Evolutionary conservation across 1,284 basidiomycete species (phyloP), one percentile per base, ranked within the genome.

Genomic region (Trichosporon ovoides): DNA sequence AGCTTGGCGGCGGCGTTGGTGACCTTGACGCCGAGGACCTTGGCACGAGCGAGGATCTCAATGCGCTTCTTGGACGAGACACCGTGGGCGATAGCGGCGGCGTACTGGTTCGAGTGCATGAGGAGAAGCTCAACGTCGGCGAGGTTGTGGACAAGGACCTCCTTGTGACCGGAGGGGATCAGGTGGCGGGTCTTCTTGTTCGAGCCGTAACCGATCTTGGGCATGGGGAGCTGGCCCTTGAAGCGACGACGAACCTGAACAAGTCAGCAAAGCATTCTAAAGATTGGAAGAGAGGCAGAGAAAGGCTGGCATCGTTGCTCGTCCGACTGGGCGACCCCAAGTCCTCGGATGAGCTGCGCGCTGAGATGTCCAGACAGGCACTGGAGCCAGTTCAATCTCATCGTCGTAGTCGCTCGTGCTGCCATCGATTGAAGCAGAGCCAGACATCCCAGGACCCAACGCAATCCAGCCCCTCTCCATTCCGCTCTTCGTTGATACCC

Each of bases 21-120:
- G 76, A 99, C 89, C 77, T 92, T 95, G 78, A 94, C 82, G 65
- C 88, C 86, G 67, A 96, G 81, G 58, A 84, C 88, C 82, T 90
- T 93, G 63, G 93, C 91, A 76, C 93, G 91, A 70, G 50, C 91
- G 63, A 98, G 83, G 72, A 99, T 95, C 68, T 85, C 82, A 64
- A 88, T 87, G 73, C 96, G 91, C 85, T 98, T 98, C 79, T 92
- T 89, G 82, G 89, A 90, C 81, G 88, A 91, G 70, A 99, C 94
- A 76, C 87, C 90, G 84, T 98, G 94, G 59, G 96, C 96, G 73
- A 99, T 91, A 80, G 94, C 91, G 63, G 94, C 96, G 61, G 94
- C 88, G 78, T 89, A 98, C 74, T 83, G 88, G 83, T 90, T 90
- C 86, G 94, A 96, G 86, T 98, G 94, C 93, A 97, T 94, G 59